Percentiles rank a stretch among this genome's conserved stretches.
Conservation (phyloP, 495 filamentous ascomycete species). For the Patellaria atrata region DNA sequence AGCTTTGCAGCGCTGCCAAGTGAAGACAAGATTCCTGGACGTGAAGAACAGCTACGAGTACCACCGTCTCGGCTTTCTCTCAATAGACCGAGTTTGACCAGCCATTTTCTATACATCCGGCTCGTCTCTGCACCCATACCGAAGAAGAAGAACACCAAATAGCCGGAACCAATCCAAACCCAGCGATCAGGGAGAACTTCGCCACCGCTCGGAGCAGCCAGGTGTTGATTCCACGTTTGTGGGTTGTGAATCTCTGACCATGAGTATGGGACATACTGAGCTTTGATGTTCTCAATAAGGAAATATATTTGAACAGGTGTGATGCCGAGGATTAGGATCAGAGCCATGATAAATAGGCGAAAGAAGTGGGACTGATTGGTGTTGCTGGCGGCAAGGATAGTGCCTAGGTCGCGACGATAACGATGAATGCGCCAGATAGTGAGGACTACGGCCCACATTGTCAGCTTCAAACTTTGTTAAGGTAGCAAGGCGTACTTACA, state of each 20-base stretch:
- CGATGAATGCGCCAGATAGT: slow-evolving; percentile 52
- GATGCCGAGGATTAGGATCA: slow-evolving; percentile 49
- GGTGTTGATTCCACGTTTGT: slow-evolving; percentile 44
- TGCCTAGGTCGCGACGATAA: slow-evolving; percentile 47
- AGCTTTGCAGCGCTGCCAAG: no score
- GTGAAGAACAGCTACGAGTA: no score
- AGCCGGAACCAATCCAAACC: slow-evolving; percentile 44
- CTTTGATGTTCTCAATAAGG: slow-evolving; percentile 39
- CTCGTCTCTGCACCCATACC: slow-evolving; percentile 64
- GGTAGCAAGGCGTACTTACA: slow-evolving; percentile 37
- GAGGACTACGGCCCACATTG: slow-evolving; percentile 31
- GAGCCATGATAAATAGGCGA: slow-evolving; percentile 64
- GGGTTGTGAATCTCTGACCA: slow-evolving; percentile 41
- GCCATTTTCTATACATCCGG: slow-evolving; percentile 50
- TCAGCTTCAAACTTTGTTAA: slow-evolving; percentile 8
- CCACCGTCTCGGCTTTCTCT: no score
- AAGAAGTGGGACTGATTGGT: slow-evolving; percentile 56
- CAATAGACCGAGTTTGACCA: slow-evolving; percentile 38
- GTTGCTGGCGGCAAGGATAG: slow-evolving; percentile 41
- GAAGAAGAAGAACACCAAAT: slow-evolving; percentile 62
- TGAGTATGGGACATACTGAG: slow-evolving; percentile 33
- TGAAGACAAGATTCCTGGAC: no score
- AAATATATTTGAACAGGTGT: slow-evolving; percentile 49
- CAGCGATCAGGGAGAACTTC: slow-evolving; percentile 49
- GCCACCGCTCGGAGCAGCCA: slow-evolving; percentile 44